Evolutionary conservation across 192 early-diverging fungal species (phyloP).

Genomic region (Chytriomyces confervae): DNA sequence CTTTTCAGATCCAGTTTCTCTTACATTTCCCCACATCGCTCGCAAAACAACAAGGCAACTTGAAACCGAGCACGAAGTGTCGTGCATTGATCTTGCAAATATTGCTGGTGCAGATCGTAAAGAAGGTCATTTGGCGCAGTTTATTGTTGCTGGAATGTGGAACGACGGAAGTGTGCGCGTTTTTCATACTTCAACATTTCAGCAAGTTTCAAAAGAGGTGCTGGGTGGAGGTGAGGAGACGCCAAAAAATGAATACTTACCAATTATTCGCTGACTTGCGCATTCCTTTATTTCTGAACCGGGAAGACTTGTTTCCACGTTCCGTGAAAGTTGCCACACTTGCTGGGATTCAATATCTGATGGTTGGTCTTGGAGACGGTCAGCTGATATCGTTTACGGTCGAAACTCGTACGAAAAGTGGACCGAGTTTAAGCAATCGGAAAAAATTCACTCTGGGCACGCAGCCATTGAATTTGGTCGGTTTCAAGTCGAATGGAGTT

Average conservation of each 20-base stretch:
- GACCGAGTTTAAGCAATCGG: constrained; percentile 43
- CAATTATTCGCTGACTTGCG: too few species aligned
- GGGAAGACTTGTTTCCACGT: constrained; percentile 62
- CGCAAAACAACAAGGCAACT: too few species aligned
- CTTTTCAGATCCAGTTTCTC: too few species aligned
- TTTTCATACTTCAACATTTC: constrained; percentile 64
- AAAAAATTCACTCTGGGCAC: constrained; percentile 79
- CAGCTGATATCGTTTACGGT: constrained; percentile 74
- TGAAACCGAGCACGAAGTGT: constrained; percentile 67
- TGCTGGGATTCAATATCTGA: constrained; percentile 69
- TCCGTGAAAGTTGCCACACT: constrained; percentile 66
- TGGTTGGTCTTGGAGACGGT: constrained; percentile 88
- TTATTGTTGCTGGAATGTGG: constrained; percentile 76
- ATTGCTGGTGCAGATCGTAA: background rate
- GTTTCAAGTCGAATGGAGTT: constrained; percentile 47
- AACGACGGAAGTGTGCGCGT: constrained; percentile 64
- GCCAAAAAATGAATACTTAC: too few species aligned
- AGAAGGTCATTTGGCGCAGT: constrained; percentile 48
- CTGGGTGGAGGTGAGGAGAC: constrained; percentile 50
- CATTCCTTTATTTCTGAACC: too few species aligned
- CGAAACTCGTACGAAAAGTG: constrained; percentile 35
- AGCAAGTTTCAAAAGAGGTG: constrained; percentile 46
- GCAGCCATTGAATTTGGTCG: constrained; percentile 70
- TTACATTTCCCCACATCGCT: too few species aligned
- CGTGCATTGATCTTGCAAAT: constrained; percentile 65